Conservation (phyloP, 768 basidiomycete genomes). For the Hydnum rufescens region DNA sequence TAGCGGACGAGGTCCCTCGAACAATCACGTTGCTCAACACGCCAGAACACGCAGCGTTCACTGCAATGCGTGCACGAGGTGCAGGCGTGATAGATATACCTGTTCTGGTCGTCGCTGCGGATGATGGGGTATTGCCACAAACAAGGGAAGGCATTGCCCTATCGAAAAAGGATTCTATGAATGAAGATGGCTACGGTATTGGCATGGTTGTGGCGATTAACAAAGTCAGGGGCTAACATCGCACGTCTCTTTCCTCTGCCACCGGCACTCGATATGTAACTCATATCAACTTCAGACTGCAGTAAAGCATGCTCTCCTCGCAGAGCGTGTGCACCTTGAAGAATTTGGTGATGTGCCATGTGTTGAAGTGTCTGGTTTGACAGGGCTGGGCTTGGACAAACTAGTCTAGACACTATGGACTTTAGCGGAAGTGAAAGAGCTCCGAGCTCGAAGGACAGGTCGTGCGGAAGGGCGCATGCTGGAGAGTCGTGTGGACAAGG, state of each 20-base stretch:
- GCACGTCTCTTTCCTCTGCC: conserved; percentile 40
- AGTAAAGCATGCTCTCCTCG: conserved; percentile 58
- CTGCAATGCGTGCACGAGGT: conserved; percentile 92
- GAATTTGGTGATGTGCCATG: conserved; percentile 73
- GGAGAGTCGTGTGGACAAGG: conserved; percentile 77
- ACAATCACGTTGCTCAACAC: conserved; percentile 93
- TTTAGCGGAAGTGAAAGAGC: conserved; percentile 80
- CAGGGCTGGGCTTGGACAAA: conserved; percentile 65
- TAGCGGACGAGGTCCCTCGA: conserved; percentile 11
- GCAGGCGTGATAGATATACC: conserved; percentile 87
- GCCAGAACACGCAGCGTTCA: conserved; percentile 96
- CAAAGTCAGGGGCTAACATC: conserved; percentile 76
- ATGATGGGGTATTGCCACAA: conserved; percentile 98
- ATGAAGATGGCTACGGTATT: conserved; percentile 29
- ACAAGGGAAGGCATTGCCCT: conserved; percentile 88
- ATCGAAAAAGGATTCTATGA: conserved; percentile 33
- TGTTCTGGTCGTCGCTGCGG: conserved; percentile 89
- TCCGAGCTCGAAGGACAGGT: conserved; percentile 63
- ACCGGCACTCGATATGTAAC: too few species aligned
- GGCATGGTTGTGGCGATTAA: conserved; percentile 95
- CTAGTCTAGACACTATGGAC: conserved; percentile 80
- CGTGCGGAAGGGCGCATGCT: conserved; percentile 65
- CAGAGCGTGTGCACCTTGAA: conserved; percentile 71
- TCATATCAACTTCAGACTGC: too few species aligned
- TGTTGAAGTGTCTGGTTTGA: conserved; percentile 79